A percentile compares a stretch with the other conserved stretches of the same genome.
phyloP scores from a whole-genome alignment of 192 early-diverging fungal genomes.

The Rhizoclosmatium sp. region DNA sequence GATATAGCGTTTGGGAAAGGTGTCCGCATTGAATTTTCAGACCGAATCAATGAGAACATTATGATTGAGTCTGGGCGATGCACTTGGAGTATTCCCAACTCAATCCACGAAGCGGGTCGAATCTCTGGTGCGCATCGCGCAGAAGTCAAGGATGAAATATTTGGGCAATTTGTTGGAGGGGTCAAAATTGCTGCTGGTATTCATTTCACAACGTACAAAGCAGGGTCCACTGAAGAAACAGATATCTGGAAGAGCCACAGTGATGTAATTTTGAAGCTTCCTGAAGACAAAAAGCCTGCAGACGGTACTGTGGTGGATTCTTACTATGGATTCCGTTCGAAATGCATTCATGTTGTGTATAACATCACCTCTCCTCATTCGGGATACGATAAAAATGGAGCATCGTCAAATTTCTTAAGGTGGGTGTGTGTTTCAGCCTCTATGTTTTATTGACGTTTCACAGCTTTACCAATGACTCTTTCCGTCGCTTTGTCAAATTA shows the following conservation, averaged over 20 bases:
- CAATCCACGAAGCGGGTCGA: conserved; percentile 19
- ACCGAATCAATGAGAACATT: conserved; percentile 43
- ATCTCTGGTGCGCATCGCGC: conserved; percentile 26
- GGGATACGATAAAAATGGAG: neutral
- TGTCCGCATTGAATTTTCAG: conserved; percentile 42
- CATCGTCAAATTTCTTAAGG: conserved; percentile 28
- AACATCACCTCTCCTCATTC: conserved; percentile 31
- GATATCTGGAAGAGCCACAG: conserved; percentile 42
- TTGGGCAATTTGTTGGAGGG: conserved; percentile 53
- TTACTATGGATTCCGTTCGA: conserved; percentile 36
- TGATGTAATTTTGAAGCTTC: conserved; percentile 49
- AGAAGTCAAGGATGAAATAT: conserved; percentile 23
- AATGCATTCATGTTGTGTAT: conserved; percentile 37
- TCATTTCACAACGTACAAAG: conserved; percentile 42
- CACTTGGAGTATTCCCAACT: conserved; percentile 41
- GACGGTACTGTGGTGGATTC: conserved; percentile 19
- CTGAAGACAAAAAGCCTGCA: conserved; percentile 42
- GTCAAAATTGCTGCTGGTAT: conserved; percentile 48
- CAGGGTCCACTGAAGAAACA: conserved; percentile 14
- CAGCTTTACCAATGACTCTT: conserved; percentile 46
- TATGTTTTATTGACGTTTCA: neutral
- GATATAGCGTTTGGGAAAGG: conserved; percentile 49
- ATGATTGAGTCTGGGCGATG: conserved; percentile 56
- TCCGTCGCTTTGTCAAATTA: conserved; percentile 44
- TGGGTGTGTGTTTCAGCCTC: neutral